Percentiles rank a stretch among this genome's conserved stretches.
Conservation (phyloP, 2,329 filamentous ascomycete species). For the Botrytis paeoniae region DNA sequence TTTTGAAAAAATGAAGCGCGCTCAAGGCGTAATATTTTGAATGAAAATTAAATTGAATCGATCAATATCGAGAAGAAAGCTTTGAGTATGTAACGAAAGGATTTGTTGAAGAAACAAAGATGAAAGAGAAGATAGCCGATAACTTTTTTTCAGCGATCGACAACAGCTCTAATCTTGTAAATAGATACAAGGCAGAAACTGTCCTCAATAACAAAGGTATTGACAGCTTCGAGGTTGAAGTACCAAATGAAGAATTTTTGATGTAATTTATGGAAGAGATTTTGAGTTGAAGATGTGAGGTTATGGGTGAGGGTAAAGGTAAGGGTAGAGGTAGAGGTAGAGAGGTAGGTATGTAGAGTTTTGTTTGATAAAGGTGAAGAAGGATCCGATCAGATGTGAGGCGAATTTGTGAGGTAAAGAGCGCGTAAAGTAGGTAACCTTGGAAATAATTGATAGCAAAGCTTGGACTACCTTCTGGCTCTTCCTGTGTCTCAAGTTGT, state of each 20-base stretch:
- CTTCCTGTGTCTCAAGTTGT: not conserved
- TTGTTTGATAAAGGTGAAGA: slow-evolving; percentile 4
- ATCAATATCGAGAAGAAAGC: slow-evolving; percentile 29
- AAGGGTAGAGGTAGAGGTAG: not conserved
- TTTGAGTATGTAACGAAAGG: slow-evolving; percentile 19
- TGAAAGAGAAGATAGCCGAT: slow-evolving; percentile 3
- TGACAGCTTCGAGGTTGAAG: not conserved
- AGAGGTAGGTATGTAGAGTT: not conserved
- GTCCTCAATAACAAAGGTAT: slow-evolving; percentile 10
- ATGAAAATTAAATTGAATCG: slow-evolving; percentile 28
- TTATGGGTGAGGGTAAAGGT: not conserved
- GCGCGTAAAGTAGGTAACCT: not conserved
- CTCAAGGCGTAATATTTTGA: slow-evolving; percentile 33
- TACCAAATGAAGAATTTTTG: slow-evolving; percentile 2
- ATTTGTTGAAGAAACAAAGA: slow-evolving; percentile 19
- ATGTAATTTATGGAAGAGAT: slow-evolving; percentile 5
- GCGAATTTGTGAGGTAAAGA: not conserved
- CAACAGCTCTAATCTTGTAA: slow-evolving; percentile 21
- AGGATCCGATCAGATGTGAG: not conserved
- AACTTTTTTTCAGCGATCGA: slow-evolving; percentile 11
- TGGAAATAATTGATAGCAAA: not conserved
- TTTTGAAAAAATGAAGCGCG: slow-evolving; percentile 35
- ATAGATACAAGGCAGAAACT: slow-evolving; percentile 18
- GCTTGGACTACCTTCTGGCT: not conserved
- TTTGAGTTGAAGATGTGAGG: slow-evolving; percentile 2